Evolutionary conservation across 2,329 filamentous ascomycete genomes (phyloP).

Genomic region (Periconia sp.): DNA sequence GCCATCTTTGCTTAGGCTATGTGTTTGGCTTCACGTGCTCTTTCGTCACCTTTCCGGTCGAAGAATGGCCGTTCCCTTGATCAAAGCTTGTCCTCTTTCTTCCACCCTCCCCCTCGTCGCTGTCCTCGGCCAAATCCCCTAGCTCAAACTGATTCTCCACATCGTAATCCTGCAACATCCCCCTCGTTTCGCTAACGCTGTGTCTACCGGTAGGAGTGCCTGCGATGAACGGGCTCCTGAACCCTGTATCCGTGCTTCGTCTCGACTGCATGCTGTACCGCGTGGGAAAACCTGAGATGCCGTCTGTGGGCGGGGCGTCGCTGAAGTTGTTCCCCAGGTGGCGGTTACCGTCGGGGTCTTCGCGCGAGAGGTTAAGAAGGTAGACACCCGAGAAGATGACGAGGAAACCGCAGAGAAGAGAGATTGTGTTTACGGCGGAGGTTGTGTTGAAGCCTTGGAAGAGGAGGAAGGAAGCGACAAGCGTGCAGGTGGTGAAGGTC

Average conservation of each 20-base stretch:
- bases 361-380: conserved; percentile 90
- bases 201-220: conserved; percentile 38
- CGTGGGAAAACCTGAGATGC: conserved; percentile 86
- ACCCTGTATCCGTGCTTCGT: conserved; percentile 61
- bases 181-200: conserved; percentile 70
- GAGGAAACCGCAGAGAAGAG: conserved; percentile 89
- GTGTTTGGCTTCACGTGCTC: conserved; percentile 33
- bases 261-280: conserved; percentile 91
- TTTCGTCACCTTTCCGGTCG: conserved; percentile 34
- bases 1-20: conserved; percentile 7
- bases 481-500: conserved; percentile 92
- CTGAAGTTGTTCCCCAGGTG: conserved; percentile 60
- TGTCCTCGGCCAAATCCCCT: conserved; percentile 77
- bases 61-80: conserved; percentile 24
- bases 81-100: conserved; percentile 43
- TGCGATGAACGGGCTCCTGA: conserved; percentile 65
- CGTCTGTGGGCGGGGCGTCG: conserved; percentile 88
- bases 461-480: conserved; percentile 93
- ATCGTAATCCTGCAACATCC: conserved; percentile 88
- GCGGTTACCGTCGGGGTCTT: conserved; percentile 81
- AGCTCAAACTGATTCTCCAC: conserved; percentile 77
- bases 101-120: conserved; percentile 45
- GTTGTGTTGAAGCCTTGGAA: conserved; percentile 97
- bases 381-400: conserved; percentile 96
- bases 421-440: conserved; percentile 88